Conservation (phyloP, 1,284 basidiomycete genomes). For the Moniliophthora roreri region DNA sequence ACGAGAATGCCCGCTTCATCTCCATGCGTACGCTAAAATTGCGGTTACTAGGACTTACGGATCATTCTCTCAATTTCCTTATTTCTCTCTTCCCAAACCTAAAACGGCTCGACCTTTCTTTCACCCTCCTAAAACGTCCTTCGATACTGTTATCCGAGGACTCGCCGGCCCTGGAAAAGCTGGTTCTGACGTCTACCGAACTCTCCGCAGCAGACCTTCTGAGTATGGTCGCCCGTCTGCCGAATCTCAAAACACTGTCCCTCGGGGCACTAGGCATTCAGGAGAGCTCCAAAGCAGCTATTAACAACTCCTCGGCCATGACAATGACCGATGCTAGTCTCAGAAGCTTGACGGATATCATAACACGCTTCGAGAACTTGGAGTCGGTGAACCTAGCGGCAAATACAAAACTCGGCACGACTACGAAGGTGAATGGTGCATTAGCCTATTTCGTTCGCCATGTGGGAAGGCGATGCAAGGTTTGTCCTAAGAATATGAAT, state of each 20-base stretch:
- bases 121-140: slow-evolving; percentile 51
- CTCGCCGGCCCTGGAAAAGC: slow-evolving; percentile 46
- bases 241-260: slow-evolving; percentile 45
- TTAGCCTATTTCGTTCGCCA: slow-evolving; percentile 46
- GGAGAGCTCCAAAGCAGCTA: slow-evolving; percentile 42
- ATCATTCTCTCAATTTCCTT: slow-evolving; percentile 42
- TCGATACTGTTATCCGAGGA: slow-evolving; percentile 18
- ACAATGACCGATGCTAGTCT: slow-evolving; percentile 56
- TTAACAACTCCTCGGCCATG: slow-evolving; percentile 47
- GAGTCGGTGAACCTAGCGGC: slow-evolving; percentile 60
- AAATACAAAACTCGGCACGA: slow-evolving; percentile 56
- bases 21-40: slow-evolving; percentile 57
- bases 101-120: slow-evolving; percentile 59
- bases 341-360: slow-evolving; percentile 38
- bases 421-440: slow-evolving; percentile 32
- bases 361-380: slow-evolving; percentile 37
- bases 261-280: slow-evolving; percentile 62
- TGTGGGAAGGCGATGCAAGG: slow-evolving; percentile 63
- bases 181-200: slow-evolving; percentile 59
- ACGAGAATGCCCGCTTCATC: slow-evolving; percentile 30
- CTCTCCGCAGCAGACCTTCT: slow-evolving; percentile 42
- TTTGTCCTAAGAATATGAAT: slow-evolving; percentile 24
- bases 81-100: slow-evolving; percentile 50
- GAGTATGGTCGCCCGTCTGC: slow-evolving; percentile 36
- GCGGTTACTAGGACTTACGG: slow-evolving; percentile 52